Evolutionary conservation across 352 stramenopile genomes (phyloP).

Genomic region (Aphanomyces stellatus): DNA sequence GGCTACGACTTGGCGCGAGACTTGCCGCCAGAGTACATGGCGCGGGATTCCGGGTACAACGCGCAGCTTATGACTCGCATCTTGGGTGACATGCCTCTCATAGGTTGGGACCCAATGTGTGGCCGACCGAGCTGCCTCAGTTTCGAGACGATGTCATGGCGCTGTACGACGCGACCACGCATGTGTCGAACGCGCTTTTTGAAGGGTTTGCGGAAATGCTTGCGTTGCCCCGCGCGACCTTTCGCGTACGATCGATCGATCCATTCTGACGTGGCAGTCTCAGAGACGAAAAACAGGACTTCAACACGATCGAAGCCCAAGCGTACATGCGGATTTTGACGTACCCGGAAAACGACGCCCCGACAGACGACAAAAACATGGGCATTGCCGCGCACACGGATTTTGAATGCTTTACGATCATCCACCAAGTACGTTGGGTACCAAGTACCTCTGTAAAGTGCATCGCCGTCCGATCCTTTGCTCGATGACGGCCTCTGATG

Average conservation of each 20-base stretch:
- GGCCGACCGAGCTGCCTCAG: constrained; percentile 44
- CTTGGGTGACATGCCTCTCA: too few species aligned
- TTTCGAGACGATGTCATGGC: constrained; percentile 63
- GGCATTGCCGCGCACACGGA: constrained; percentile 78
- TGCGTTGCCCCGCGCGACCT: constrained; percentile 41
- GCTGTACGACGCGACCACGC: constrained; percentile 65
- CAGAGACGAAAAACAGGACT: constrained; percentile 21
- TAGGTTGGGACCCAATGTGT: constrained; percentile 70
- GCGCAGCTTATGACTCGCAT: too few species aligned
- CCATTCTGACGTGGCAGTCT: too few species aligned
- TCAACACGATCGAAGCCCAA: constrained; percentile 59
- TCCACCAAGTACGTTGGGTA: constrained; percentile 38
- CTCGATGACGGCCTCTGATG: neutral
- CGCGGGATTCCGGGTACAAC: constrained; percentile 30
- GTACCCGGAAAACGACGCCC: constrained; percentile 43
- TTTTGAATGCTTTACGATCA: constrained; percentile 81
- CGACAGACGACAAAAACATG: constrained; percentile 42
- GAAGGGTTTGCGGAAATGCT: constrained; percentile 77
- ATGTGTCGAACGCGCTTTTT: constrained; percentile 56
- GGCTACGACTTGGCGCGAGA: constrained; percentile 66
- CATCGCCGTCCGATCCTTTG: neutral
- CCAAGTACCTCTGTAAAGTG: neutral
- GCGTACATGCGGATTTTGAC: constrained; percentile 73
- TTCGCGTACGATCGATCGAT: constrained; percentile 48
- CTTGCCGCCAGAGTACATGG: constrained; percentile 40